Conservation (phyloP, 257 asterid genomes). For the Lithospermum erythrorhizon region DNA sequence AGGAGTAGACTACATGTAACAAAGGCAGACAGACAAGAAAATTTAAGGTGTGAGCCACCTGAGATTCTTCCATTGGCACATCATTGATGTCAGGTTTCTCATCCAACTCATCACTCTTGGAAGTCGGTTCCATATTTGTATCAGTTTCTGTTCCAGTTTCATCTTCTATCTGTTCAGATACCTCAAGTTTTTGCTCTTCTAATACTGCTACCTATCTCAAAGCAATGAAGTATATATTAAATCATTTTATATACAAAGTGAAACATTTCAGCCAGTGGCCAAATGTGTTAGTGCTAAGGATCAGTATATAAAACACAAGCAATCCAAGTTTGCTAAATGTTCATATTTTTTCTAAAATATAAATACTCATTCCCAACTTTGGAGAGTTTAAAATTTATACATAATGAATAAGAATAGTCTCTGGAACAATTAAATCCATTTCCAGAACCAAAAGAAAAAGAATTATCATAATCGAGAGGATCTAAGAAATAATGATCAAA, state of each 20-base stretch:
- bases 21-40: neutral
- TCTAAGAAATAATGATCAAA: too few species aligned
- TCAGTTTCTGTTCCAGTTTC: slow-evolving; percentile 25
- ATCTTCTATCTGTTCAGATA: slow-evolving; percentile 55
- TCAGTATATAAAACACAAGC: neutral
- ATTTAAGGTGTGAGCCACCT: slow-evolving; percentile 22
- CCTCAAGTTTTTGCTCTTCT: slow-evolving; percentile 73
- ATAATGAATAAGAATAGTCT: too few species aligned
- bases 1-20: too few species aligned
- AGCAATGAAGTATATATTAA: neutral
- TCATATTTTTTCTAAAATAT: too few species aligned
- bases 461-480: too few species aligned
- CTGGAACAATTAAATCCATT: too few species aligned
- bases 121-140: slow-evolving; percentile 24
- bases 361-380: too few species aligned
- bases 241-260: neutral
- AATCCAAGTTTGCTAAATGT: too few species aligned
- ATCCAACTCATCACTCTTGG: slow-evolving; percentile 38
- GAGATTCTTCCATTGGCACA: slow-evolving; percentile 54
- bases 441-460: too few species aligned
- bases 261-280: neutral
- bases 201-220: slow-evolving; percentile 49
- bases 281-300: too few species aligned
- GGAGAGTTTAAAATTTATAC: too few species aligned
- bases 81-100: slow-evolving; percentile 93